A percentile compares a stretch with the other conserved stretches of the same genome.
Evolutionary conservation across 2,329 filamentous ascomycete species (phyloP).

Genomic region (Microcera coccophila): DNA sequence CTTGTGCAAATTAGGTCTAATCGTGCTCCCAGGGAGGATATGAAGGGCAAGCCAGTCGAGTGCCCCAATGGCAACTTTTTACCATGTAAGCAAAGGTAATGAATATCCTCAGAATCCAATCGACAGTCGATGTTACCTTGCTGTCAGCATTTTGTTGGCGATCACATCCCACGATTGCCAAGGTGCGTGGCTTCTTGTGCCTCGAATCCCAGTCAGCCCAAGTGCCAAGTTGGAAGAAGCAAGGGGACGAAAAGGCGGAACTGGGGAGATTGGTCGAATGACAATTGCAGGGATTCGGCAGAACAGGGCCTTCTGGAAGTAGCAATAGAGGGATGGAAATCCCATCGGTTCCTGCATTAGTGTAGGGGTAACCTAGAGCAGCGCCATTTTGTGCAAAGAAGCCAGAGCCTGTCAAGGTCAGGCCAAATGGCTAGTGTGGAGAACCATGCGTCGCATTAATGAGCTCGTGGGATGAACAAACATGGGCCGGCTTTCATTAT

Average conservation of each 20-base stretch:
- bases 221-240: not conserved
- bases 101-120: not conserved
- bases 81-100: too few species aligned
- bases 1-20: too few species aligned
- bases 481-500: conserved; percentile 2
- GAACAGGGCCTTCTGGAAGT: conserved; percentile 5
- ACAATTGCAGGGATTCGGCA: not conserved
- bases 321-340: not conserved
- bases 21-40: too few species aligned
- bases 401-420: conserved; percentile 1
- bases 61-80: too few species aligned
- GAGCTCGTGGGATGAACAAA: not conserved
- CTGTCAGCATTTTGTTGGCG: not conserved
- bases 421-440: conserved; percentile 6
- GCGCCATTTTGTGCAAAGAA: conserved; percentile 9
- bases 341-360: conserved; percentile 28
- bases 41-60: too few species aligned
- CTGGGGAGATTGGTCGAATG: conserved; percentile 5
- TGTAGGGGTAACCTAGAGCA: not conserved
- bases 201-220: not conserved
- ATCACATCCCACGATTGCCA: not conserved
- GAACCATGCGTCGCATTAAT: conserved; percentile 8
- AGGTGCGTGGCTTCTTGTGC: not conserved
- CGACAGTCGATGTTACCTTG: not conserved
- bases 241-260: not conserved